Conservation (phyloP, 176 grass and related monocot genomes). For the Dendrocalamus sinicus region DNA sequence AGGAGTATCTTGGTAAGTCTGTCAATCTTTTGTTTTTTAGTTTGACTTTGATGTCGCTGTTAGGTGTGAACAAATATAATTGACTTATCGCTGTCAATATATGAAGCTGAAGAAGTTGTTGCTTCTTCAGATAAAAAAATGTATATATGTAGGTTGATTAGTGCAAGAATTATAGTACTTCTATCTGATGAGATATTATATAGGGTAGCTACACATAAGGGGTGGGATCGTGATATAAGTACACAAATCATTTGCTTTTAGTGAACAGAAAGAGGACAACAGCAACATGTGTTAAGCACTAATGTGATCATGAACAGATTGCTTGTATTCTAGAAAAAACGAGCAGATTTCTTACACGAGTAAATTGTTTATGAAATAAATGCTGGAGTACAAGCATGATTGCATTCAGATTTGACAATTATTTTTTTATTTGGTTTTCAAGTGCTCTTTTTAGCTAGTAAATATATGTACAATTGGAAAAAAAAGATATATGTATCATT, state of each 20-base stretch:
- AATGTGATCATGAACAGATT: neutral
- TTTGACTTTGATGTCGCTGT: too few relatives aligned
- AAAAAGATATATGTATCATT: neutral
- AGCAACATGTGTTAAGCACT: slow-evolving; percentile 18
- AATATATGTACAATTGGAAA: neutral
- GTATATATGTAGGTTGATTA: neutral
- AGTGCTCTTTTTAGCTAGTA: neutral
- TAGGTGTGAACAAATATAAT: too few relatives aligned
- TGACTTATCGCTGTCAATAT: too few relatives aligned
- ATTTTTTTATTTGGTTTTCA: neutral
- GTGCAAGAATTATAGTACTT: slow-evolving; percentile 11
- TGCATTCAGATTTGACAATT: neutral
- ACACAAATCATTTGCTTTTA: slow-evolving; percentile 19
- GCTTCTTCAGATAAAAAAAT: neutral
- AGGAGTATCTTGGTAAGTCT: too few relatives aligned
- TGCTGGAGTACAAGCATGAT: neutral
- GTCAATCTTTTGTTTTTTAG: too few relatives aligned
- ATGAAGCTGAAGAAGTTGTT: too few relatives aligned
- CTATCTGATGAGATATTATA: slow-evolving; percentile 12
- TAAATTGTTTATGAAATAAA: neutral
- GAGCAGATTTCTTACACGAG: neutral
- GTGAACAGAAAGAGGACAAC: neutral
- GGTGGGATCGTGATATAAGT: slow-evolving; percentile 17
- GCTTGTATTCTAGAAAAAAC: neutral
- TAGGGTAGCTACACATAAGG: neutral